Evolutionary conservation across 164 flowering plant species (phyloP).

Genomic region (Magnolia sinica): DNA sequence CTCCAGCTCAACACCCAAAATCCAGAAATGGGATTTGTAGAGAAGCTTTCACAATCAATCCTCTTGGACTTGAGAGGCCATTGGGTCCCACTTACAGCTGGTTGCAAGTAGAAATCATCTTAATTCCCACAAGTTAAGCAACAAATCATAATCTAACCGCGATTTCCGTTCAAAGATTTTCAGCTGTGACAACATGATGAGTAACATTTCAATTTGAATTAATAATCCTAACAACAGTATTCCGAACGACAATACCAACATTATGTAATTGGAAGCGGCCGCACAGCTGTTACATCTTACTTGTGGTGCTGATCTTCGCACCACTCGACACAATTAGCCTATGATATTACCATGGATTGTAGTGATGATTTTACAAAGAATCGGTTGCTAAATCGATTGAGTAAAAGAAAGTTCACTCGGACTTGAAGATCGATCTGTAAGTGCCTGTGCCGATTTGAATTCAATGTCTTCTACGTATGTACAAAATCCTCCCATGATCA

Average conservation of each 20-base stretch:
- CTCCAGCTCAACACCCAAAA: constrained; percentile 39
- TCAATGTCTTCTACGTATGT: constrained; percentile 29
- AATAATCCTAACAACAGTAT: constrained; percentile 6
- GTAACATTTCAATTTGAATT: constrained; percentile 18
- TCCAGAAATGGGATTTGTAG: constrained; percentile 8
- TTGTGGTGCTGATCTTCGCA: constrained; percentile 24
- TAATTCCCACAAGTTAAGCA: constrained; percentile 34
- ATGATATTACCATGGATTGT: constrained; percentile 32
- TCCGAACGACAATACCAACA: constrained; percentile 10
- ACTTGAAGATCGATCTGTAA: constrained; percentile 14
- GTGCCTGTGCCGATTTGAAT: constrained; percentile 13
- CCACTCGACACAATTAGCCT: constrained; percentile 37
- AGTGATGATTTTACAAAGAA: constrained; percentile 36
- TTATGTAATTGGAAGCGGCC: constrained; percentile 13
- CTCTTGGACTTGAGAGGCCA: constrained; percentile 28
- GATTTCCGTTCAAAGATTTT: not conserved
- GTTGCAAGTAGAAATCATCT: constrained; percentile 32
- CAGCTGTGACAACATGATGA: not conserved
- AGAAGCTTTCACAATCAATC: constrained; percentile 23
- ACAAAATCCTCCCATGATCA: constrained; percentile 35
- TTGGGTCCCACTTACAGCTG: constrained; percentile 63
- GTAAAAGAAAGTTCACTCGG: constrained; percentile 13
- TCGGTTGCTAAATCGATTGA: constrained; percentile 27
- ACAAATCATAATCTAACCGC: not conserved
- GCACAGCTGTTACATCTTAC: constrained; percentile 29